These are phyloP conservation scores for Blastocystis hominis DNA, from an alignment of 352 stramenopile species.

Conservation along the genomic window DNA sequence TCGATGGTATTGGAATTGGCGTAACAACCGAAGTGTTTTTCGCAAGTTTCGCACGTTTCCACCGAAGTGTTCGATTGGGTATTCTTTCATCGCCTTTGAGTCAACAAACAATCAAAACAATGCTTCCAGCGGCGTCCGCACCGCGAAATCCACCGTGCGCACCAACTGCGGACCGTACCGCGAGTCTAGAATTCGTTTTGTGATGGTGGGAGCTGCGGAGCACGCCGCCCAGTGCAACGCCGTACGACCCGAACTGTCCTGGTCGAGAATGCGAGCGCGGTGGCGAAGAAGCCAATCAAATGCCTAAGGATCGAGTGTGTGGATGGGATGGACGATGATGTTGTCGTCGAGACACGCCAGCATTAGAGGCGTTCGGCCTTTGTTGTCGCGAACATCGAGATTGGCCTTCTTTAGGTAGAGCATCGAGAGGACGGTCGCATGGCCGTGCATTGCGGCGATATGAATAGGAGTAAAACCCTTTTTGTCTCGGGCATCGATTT, in stretches of 20 bases:
- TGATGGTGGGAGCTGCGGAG: not conserved
- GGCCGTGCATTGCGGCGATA: not conserved
- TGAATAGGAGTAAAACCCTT: slow-evolving; percentile 48
- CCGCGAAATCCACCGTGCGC: slow-evolving; percentile 22
- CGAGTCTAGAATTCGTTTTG: slow-evolving; percentile 21
- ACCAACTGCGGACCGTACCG: slow-evolving; percentile 31
- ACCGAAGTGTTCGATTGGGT: not conserved
- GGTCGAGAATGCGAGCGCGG: slow-evolving; percentile 15
- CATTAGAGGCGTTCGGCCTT: slow-evolving; percentile 51
- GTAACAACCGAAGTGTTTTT: not conserved
- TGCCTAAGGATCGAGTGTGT: not conserved
- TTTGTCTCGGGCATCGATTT: not conserved
- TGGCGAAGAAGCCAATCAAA: slow-evolving; percentile 40
- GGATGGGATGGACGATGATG: not conserved
- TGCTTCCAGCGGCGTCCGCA: slow-evolving; percentile 23
- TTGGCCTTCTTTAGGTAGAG: not conserved
- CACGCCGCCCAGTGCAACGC: slow-evolving; percentile 21
- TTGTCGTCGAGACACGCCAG: slow-evolving; percentile 1
- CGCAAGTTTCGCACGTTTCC: not conserved
- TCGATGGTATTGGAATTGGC: not conserved
- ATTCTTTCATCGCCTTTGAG: not conserved
- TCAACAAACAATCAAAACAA: not conserved
- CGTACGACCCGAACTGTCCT: slow-evolving; percentile 38
- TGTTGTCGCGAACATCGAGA: slow-evolving; percentile 53
- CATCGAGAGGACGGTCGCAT: slow-evolving; percentile 32